phyloP scores from a whole-genome alignment of 306 rosid species.

The Prunus persica region Prunus_persica_NCBIv2 NC_034016.1:15139501-15140000 shows the following conservation, averaged over 20 bases:
- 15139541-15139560: slow-evolving; percentile 60
- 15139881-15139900: slow-evolving; percentile 48
- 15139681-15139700: slow-evolving; percentile 66
- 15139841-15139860: slow-evolving; percentile 75
- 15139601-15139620: slow-evolving; percentile 80
- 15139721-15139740: slow-evolving; percentile 70
- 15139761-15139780: slow-evolving; percentile 78
- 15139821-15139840: slow-evolving; percentile 67
- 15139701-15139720: slow-evolving; percentile 61
- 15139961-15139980: not conserved
- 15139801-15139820: slow-evolving; percentile 84
- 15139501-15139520: slow-evolving; percentile 72
- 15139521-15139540: slow-evolving; percentile 62
- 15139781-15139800: slow-evolving; percentile 83
- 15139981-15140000: not conserved
- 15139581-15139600: slow-evolving; percentile 75
- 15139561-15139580: slow-evolving; percentile 70
- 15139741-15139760: slow-evolving; percentile 73
- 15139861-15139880: slow-evolving; percentile 81
- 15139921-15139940: not conserved
- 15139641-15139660: slow-evolving; percentile 80
- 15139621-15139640: slow-evolving; percentile 83
- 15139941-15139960: not conserved
- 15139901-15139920: slow-evolving; percentile 14
- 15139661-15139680: slow-evolving; percentile 67